phyloP scores from a whole-genome alignment of 208 protist genomes.

The Trypanosoma avium region DNA sequence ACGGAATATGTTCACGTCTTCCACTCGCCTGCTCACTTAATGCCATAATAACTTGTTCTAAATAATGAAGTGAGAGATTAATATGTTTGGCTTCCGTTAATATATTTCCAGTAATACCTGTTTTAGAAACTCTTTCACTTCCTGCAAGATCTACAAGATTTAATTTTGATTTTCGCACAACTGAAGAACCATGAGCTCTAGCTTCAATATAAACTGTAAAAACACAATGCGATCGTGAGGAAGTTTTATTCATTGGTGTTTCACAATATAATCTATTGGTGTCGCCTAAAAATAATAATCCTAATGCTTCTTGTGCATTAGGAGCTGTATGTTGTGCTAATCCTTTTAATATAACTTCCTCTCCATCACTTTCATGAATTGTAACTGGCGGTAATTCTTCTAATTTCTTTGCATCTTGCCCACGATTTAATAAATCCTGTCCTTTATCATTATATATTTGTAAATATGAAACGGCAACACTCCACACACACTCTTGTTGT shows the following conservation, averaged over 20 bases:
- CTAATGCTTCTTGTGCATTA: conserved; percentile 73
- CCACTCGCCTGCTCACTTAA: conserved; percentile 81
- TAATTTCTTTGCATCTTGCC: conserved; percentile 84
- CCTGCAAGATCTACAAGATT: conserved; percentile 93
- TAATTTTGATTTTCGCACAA: conserved; percentile 72
- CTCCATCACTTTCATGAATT: conserved; percentile 63
- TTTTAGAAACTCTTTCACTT: conserved; percentile 87
- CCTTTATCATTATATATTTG: conserved; percentile 94
- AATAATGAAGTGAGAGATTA: conserved; percentile 89
- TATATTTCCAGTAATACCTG: conserved; percentile 70
- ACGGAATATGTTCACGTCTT: conserved; percentile 91
- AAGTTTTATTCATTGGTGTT: conserved; percentile 93
- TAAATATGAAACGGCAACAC: conserved; percentile 72
- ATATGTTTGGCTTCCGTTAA: conserved; percentile 89
- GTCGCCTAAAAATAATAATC: conserved; percentile 85
- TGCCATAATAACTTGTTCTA: conserved; percentile 87
- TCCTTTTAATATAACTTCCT: conserved; percentile 54
- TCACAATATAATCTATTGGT: conserved; percentile 86
- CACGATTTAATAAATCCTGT: conserved; percentile 86
- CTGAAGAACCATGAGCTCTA: conserved; percentile 43
- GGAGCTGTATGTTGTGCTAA: conserved; percentile 69
- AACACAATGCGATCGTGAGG: conserved; percentile 92
- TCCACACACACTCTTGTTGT: conserved; percentile 34
- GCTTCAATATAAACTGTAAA: conserved; percentile 85
- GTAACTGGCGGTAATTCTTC: conserved; percentile 69